phyloP scores from a whole-genome alignment of 345 rosid species.

The Eucalyptus caleyi region DNA sequence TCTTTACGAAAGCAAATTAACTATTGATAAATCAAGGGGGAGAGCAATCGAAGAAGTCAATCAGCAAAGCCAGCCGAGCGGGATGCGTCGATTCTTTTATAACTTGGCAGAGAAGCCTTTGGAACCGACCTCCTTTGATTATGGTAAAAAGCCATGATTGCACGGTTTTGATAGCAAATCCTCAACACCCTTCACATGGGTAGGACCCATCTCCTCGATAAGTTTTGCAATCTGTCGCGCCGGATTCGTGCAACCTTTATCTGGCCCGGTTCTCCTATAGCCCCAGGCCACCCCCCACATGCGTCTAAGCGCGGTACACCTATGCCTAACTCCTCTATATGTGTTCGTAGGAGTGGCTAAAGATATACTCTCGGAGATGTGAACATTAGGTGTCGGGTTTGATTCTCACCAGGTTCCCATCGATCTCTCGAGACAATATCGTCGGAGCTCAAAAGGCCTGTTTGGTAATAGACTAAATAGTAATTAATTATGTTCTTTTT shows the following conservation, averaged over 20 bases:
- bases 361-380: neutral
- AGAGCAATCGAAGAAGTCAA: neutral
- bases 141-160: neutral
- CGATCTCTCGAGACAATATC: neutral
- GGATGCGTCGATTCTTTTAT: neutral
- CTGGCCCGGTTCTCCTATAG: neutral
- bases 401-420: rapidly evolving
- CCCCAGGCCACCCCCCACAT: too few species aligned
- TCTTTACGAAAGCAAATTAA: neutral
- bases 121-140: neutral
- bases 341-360: neutral
- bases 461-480: rapidly evolving
- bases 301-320: neutral
- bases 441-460: rapidly evolving
- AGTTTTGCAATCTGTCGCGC: neutral
- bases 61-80: neutral
- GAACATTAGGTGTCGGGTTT: neutral
- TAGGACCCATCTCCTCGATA: neutral
- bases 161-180: neutral
- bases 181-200: neutral
- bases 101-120: neutral
- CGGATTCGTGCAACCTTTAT: neutral
- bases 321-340: neutral
- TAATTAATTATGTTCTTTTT: neutral
- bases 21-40: neutral